Conservation (phyloP, 1,284 basidiomycete species). For the Chalciporus piperatoides region DNA sequence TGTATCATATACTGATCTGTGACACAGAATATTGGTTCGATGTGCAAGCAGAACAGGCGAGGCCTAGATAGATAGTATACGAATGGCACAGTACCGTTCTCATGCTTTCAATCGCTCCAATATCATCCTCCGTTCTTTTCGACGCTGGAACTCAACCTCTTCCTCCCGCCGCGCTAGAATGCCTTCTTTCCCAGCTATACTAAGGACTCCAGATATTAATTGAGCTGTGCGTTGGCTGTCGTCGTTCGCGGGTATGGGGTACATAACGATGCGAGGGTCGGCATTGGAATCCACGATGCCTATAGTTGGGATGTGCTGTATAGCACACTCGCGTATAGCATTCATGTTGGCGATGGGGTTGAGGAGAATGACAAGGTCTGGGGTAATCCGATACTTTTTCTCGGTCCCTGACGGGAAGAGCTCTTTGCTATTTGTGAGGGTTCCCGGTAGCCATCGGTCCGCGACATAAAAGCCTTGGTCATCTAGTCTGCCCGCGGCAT, state of each 20-base stretch:
- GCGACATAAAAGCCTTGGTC: conserved; percentile 78
- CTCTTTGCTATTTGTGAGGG: conserved; percentile 85
- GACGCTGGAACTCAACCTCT: conserved; percentile 18
- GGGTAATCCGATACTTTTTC: conserved; percentile 62
- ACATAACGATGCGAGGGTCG: conserved; percentile 96
- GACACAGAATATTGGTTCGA: conserved; percentile 63
- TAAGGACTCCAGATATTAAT: conserved; percentile 86
- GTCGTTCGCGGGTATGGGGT: conserved; percentile 98
- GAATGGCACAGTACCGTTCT: conserved; percentile 22
- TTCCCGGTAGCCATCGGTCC: conserved; percentile 91
- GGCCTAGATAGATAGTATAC: conserved; percentile 27
- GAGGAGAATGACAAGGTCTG: conserved; percentile 87
- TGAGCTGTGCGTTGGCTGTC: conserved; percentile 90
- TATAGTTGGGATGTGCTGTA: conserved; percentile 82
- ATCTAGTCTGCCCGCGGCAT: conserved; percentile 79
- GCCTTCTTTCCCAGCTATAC: conserved; percentile 88
- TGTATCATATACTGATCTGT: conserved; percentile 13
- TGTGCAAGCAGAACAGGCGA: conserved; percentile 48
- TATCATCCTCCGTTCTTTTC: conserved; percentile 28
- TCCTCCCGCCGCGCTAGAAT: conserved; percentile 37
- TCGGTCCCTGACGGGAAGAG: conserved; percentile 62
- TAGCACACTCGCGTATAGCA: conserved; percentile 83
- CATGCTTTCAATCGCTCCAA: conserved; percentile 28
- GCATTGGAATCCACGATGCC: conserved; percentile 93
- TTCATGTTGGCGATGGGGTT: conserved; percentile 83